Evolutionary conservation across 139 green algal genomes (phyloP).

Genomic region (Coccomyxa sp.): DNA sequence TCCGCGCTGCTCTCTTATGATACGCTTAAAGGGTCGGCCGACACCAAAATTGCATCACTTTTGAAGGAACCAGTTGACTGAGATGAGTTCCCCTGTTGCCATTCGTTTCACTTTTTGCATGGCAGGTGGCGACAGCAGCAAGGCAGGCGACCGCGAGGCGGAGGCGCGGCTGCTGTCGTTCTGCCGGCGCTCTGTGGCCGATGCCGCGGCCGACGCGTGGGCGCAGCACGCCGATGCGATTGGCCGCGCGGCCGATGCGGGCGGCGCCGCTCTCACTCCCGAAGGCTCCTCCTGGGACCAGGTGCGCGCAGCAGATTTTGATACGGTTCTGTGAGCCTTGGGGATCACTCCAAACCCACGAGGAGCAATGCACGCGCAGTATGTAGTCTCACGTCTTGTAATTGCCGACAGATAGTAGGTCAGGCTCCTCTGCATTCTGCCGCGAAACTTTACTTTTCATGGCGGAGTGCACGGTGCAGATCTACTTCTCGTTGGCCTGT

Average conservation of each 20-base stretch:
- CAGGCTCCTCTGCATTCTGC: not conserved
- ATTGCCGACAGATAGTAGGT: not conserved
- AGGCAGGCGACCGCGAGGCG: not conserved
- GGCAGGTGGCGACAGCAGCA: not conserved
- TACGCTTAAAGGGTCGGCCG: too few species aligned
- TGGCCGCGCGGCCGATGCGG: not conserved
- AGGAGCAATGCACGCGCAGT: not conserved
- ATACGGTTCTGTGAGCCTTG: not conserved
- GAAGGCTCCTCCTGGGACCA: conserved; percentile 22
- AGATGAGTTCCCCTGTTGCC: too few species aligned
- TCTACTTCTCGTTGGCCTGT: too few species aligned
- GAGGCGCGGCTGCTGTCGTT: conserved; percentile 11
- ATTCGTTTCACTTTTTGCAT: not conserved
- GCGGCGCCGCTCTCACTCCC: not conserved
- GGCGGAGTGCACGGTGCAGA: too few species aligned
- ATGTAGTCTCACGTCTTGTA: not conserved
- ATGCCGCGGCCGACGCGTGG: conserved; percentile 8
- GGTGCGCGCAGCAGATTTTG: not conserved
- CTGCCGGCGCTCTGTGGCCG: conserved; percentile 2
- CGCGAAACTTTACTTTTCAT: too few species aligned
- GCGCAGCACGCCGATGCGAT: not conserved
- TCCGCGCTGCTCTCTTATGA: not conserved
- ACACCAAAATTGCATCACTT: too few species aligned
- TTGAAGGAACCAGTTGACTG: too few species aligned
- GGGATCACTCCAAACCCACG: not conserved